Conservation (phyloP, 441 rosid species). For the Lepidium campestre region DNA sequence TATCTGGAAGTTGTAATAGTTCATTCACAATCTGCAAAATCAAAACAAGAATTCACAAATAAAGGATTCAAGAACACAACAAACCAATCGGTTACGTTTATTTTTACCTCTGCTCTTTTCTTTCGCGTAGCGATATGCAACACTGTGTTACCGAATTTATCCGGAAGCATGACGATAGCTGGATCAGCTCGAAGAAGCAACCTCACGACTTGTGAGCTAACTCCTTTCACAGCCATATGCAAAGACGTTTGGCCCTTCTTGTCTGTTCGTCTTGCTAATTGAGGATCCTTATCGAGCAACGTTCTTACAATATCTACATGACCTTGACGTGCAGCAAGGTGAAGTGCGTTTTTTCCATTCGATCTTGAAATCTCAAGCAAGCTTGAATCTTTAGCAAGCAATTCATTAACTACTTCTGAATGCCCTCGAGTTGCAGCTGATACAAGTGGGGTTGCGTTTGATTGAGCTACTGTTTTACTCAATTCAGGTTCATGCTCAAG, state of each 20-base stretch:
- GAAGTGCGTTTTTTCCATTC: constrained; percentile 84
- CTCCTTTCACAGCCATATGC: constrained; percentile 91
- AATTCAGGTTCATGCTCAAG: constrained; percentile 52
- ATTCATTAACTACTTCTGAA: constrained; percentile 44
- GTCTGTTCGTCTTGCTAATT: constrained; percentile 69
- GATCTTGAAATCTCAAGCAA: constrained; percentile 56
- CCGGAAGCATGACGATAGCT: constrained; percentile 76
- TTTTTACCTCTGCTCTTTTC: constrained; percentile 62
- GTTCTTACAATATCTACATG: constrained; percentile 71
- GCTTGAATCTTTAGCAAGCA: constrained; percentile 58
- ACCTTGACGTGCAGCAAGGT: constrained; percentile 85
- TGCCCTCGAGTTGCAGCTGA: constrained; percentile 85
- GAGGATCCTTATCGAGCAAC: constrained; percentile 60
- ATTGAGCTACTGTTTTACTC: constrained; percentile 74
- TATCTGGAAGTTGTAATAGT: constrained; percentile 56
- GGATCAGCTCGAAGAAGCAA: constrained; percentile 67
- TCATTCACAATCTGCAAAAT: constrained; percentile 64
- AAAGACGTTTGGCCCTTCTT: constrained; percentile 93
- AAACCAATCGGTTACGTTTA: neutral
- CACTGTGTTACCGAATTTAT: constrained; percentile 73
- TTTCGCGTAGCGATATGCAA: constrained; percentile 82
- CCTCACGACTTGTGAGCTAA: constrained; percentile 53
- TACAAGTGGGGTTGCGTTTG: constrained; percentile 75
- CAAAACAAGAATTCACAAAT: neutral
- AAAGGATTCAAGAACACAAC: neutral